Conservation (phyloP, 352 stramenopile species). For the Phytopythium aichiense region DNA sequence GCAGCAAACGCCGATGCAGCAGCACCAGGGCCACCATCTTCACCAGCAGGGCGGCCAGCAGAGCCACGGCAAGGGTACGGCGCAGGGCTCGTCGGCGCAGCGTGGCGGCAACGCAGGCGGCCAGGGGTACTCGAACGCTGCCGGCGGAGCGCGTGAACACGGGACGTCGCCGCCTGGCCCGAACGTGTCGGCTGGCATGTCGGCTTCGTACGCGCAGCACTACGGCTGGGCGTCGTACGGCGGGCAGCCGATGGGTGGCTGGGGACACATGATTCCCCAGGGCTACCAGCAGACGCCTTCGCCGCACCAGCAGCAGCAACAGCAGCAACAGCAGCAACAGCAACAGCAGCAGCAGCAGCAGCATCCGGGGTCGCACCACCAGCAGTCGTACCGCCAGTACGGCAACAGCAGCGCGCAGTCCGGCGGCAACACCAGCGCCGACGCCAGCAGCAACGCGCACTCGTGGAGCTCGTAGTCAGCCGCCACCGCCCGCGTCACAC, state of each 20-base stretch:
- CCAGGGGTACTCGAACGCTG: conserved; percentile 51
- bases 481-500: conserved; percentile 3
- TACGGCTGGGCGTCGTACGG: conserved; percentile 82
- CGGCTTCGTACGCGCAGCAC: conserved; percentile 64
- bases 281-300: conserved; percentile 74
- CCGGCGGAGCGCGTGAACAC: conserved; percentile 41
- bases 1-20: conserved; percentile 54
- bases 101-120: conserved; percentile 43
- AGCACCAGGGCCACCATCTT: conserved; percentile 43
- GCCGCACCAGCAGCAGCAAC: conserved; percentile 46
- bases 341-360: conserved; percentile 62
- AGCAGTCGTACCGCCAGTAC: conserved; percentile 81
- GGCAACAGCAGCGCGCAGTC: conserved; percentile 47
- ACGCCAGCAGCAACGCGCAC: conserved; percentile 49
- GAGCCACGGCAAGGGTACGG: conserved; percentile 57
- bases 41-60: conserved; percentile 56
- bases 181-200: conserved; percentile 59
- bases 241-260: conserved; percentile 65
- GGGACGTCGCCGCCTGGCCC: conserved; percentile 60
- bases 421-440: conserved; percentile 35
- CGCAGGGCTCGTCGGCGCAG: conserved; percentile 23
- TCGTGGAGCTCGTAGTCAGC: conserved; percentile 73
- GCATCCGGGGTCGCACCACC: conserved; percentile 48
- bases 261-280: conserved; percentile 82
- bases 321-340: conserved; percentile 60